phyloP scores from a whole-genome alignment of 1,284 basidiomycete species.

The Malassezia vespertilionis region DNA sequence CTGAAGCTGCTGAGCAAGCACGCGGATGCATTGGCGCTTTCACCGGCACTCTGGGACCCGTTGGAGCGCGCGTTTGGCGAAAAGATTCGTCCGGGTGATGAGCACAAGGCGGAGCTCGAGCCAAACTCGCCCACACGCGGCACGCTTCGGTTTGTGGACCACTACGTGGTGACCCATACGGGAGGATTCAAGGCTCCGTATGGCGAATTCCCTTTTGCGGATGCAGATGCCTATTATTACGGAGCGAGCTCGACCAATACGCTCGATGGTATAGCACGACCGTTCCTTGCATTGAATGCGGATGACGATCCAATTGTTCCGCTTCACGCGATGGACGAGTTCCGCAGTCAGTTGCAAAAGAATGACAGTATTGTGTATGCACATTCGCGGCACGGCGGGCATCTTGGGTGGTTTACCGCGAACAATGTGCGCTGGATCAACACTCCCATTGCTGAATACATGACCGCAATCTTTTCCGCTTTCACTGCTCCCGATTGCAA shows the following conservation, averaged over 20 bases:
- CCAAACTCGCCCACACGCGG: slow-evolving; percentile 2
- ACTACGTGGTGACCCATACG: slow-evolving; percentile 59
- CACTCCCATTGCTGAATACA: slow-evolving; percentile 31
- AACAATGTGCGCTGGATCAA: slow-evolving; percentile 33
- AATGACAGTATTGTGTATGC: slow-evolving; percentile 62
- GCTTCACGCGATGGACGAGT: slow-evolving; percentile 18
- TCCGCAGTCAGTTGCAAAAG: slow-evolving; percentile 52
- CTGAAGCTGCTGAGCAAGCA: slow-evolving; percentile 42
- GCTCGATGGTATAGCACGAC: slow-evolving; percentile 34
- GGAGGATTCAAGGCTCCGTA: slow-evolving; percentile 57
- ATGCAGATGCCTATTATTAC: slow-evolving; percentile 68
- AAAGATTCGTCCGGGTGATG: slow-evolving; percentile 14
- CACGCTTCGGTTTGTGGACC: slow-evolving; percentile 50
- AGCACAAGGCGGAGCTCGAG: slow-evolving; percentile 3
- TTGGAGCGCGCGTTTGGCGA: slow-evolving; percentile 23
- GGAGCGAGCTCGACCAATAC: slow-evolving; percentile 29
- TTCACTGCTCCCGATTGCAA: slow-evolving; percentile 12
- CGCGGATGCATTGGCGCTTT: slow-evolving; percentile 30
- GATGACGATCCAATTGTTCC: slow-evolving; percentile 78
- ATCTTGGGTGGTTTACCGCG: slow-evolving; percentile 83
- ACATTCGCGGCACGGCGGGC: slow-evolving; percentile 71
- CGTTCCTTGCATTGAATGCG: slow-evolving; percentile 68
- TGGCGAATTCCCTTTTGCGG: slow-evolving; percentile 48
- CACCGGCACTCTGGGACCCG: slow-evolving; percentile 27
- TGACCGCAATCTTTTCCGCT: slow-evolving; percentile 24